Evolutionary conservation across 192 early-diverging fungal species (phyloP).

Genomic region (Coemansia javaensis): DNA sequence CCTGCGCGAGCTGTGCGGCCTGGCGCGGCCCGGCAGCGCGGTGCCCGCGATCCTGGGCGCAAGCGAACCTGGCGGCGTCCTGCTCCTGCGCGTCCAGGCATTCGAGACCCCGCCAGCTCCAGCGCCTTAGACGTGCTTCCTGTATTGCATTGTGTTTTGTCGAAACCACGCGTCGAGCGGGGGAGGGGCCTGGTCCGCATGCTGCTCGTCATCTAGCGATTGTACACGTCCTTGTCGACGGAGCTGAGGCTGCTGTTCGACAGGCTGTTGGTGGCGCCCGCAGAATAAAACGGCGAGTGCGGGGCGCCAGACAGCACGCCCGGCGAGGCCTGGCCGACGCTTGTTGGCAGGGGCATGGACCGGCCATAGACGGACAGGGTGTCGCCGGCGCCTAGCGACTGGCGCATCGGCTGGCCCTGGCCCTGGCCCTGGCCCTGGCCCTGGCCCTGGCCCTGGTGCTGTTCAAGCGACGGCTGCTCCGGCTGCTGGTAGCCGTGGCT

Average conservation of each 20-base stretch:
- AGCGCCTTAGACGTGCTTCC: not conserved
- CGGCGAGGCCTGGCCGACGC: not conserved
- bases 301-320: conserved; percentile 15
- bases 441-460: no score
- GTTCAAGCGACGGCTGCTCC: conserved; percentile 4
- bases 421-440: not conserved
- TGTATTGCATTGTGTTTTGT: no score
- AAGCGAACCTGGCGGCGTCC: conserved; percentile 26
- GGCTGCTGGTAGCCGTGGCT: not conserved
- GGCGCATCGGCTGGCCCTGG: conserved; percentile 9
- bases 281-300: conserved; percentile 24
- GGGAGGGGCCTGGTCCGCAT: not conserved
- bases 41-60: conserved; percentile 16
- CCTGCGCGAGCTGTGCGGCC: conserved; percentile 1
- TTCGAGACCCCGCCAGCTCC: conserved; percentile 5
- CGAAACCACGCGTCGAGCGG: not conserved
- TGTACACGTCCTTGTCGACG: conserved; percentile 42
- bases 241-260: conserved; percentile 44
- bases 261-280: conserved; percentile 31
- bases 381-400: conserved; percentile 31
- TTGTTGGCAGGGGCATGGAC: not conserved
- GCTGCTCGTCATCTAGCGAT: conserved; percentile 7
- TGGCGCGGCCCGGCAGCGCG: conserved; percentile 3
- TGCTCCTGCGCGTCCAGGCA: conserved; percentile 11
- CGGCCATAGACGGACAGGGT: conserved; percentile 28